A percentile compares a stretch with the other conserved stretches of the same genome.
phyloP scores from a whole-genome alignment of 495 filamentous ascomycete genomes.

The Penicillium steckii region DNA sequence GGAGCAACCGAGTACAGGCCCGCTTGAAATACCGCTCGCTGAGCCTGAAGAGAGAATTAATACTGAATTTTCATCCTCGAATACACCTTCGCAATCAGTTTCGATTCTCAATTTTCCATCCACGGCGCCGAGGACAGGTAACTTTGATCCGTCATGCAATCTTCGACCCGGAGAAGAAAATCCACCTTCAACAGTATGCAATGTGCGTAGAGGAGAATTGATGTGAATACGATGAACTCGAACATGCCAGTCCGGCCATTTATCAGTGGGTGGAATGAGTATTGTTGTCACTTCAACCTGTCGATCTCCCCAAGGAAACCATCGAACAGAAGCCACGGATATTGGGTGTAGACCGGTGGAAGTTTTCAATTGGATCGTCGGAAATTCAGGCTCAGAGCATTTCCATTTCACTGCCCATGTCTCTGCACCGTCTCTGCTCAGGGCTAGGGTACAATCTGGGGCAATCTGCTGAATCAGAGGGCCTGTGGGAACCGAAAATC shows the following conservation, averaged over 20 bases:
- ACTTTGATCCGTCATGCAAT: constrained; percentile 1
- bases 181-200: constrained; percentile 18
- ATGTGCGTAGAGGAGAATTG: neutral
- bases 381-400: constrained; percentile 7
- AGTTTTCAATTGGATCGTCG: neutral
- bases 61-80: neutral
- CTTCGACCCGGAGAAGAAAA: constrained; percentile 11
- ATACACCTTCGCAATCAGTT: constrained; percentile 2
- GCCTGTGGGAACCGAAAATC: constrained; percentile 39
- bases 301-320: constrained; percentile 12
- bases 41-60: constrained; percentile 6
- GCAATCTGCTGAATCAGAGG: constrained; percentile 12
- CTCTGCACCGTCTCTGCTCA: constrained; percentile 14
- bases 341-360: neutral
- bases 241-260: constrained; percentile 18
- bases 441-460: constrained; percentile 9
- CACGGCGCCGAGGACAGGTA: neutral
- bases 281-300: constrained; percentile 10
- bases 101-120: neutral
- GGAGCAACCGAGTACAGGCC: too few species aligned
- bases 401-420: constrained; percentile 17
- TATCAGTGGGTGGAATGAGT: constrained; percentile 10
- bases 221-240: constrained; percentile 9
- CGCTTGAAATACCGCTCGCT: constrained; percentile 1
- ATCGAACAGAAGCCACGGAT: neutral